Base-by-base conservation (phyloP, 2,329 filamentous ascomycete genomes). In the Trichoderma polysporum region DNA sequence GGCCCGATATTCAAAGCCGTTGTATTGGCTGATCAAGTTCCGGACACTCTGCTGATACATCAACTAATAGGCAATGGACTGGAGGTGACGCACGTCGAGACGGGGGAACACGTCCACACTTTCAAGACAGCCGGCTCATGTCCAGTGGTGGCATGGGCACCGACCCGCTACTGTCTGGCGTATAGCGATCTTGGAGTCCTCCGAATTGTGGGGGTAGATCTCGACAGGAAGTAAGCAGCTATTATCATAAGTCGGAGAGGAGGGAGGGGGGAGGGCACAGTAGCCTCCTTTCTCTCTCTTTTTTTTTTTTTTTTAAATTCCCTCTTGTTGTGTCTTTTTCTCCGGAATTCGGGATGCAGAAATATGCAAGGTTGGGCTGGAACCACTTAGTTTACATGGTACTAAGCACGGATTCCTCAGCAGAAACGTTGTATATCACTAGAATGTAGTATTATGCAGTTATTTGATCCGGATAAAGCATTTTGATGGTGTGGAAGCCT, bases 71-170 rank as follows among this genome's bases (percentile, higher is more conserved):
- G 86, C 29, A 78, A 85, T 65, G 89, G 89, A 10, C 77, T 94
- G 33, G 87, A 91, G 57, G 86, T 93, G 49, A 87, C 86, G 22
- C 90, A 93, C 74, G 86, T 88, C 1, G 91, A 94, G 76, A 90
- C 88, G 3, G 91, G 91, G 25, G 91, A 93, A 52, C 84, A 87
- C 70, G 85, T 93, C 15, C 85, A 92, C 75, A 91, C 85, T 2
- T 84, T 93, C 70, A 92, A 92, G 76, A 90, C 90, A 10, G 81
- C 82, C 0, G 85, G 86, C 25, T 80, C 89, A 13, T 88, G 86
- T 64, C 86, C 88, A 1, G 84, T 91, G 12, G 89, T 93, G 8
- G 86, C 89, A 2, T 94, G 91, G 91, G 90, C 92, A 70, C 91
- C 91, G 2, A 89, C 85, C 49, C 84, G 88, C 66, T 94, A 94